Conservation (phyloP, 345 rosid species). For the Acer yangbiense region DNA sequence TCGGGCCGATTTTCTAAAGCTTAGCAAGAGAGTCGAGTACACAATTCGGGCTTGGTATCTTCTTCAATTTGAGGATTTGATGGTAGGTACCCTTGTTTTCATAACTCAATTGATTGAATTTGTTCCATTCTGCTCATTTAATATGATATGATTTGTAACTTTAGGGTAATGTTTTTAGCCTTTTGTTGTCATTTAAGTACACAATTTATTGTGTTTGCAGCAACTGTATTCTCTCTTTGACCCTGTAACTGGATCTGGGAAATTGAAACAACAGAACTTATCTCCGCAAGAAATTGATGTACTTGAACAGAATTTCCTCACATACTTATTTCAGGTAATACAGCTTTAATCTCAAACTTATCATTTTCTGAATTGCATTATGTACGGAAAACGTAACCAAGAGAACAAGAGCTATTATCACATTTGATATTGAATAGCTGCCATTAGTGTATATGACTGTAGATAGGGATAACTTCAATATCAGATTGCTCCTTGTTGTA, state of each 20-base stretch:
- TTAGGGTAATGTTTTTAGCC: constrained; percentile 8
- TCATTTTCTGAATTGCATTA: background rate
- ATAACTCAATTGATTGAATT: background rate
- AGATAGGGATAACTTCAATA: background rate
- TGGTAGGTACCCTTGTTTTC: constrained; percentile 67
- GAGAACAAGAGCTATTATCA: background rate
- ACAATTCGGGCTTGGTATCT: constrained; percentile 97
- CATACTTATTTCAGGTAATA: constrained; percentile 82
- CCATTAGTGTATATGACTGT: background rate
- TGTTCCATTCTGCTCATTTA: background rate
- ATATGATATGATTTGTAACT: background rate
- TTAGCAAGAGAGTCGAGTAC: constrained; percentile 92
- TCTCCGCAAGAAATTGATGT: constrained; percentile 63
- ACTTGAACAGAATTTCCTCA: constrained; percentile 88
- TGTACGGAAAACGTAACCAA: background rate
- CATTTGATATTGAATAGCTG: background rate
- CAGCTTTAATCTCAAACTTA: background rate
- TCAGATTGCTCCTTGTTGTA: background rate
- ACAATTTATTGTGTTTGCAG: constrained; percentile 42
- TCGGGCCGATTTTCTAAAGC: constrained; percentile 79
- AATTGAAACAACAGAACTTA: constrained; percentile 75
- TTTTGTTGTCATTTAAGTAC: constrained; percentile 21
- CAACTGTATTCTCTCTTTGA: constrained; percentile 93
- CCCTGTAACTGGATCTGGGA: constrained; percentile 74
- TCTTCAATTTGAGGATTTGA: constrained; percentile 91